Conservation (phyloP, 163 green algal species). For the Volvox carteri region DNA sequence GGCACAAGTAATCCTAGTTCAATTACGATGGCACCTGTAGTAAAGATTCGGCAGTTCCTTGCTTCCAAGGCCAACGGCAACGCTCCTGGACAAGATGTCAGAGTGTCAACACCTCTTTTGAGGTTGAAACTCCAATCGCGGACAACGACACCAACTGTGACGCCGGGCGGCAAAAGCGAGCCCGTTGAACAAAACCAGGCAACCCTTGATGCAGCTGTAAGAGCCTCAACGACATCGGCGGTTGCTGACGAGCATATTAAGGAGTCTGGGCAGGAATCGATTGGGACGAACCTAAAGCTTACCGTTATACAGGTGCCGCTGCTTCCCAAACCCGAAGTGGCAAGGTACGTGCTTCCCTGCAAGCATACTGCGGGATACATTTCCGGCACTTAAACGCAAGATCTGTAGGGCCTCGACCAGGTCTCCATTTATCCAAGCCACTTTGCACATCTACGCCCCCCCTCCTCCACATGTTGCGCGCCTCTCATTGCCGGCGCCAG, state of each 20-base stretch:
- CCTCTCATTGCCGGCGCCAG: neutral
- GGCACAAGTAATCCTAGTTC: too few relatives aligned
- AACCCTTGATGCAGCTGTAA: too few relatives aligned
- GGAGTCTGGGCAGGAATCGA: neutral
- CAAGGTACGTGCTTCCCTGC: neutral
- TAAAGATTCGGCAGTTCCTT: conserved; percentile 14
- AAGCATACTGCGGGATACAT: too few relatives aligned
- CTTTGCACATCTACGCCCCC: too few relatives aligned
- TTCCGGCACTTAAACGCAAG: too few relatives aligned
- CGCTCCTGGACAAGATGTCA: neutral
- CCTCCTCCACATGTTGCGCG: too few relatives aligned
- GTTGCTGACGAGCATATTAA: neutral
- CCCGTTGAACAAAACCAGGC: too few relatives aligned
- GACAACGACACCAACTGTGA: neutral
- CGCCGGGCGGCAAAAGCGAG: neutral
- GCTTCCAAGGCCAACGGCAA: conserved; percentile 1
- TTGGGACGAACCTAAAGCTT: neutral
- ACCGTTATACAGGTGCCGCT: conserved; percentile 18
- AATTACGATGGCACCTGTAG: neutral
- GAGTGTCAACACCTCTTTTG: neutral
- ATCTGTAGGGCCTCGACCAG: too few relatives aligned
- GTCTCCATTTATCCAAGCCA: too few relatives aligned
- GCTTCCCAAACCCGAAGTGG: conserved; percentile 24
- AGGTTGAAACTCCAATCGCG: neutral
- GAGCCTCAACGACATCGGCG: neutral